Percentiles rank a stretch among this genome's conserved stretches.
phyloP scores from a whole-genome alignment of 306 rosid genomes.

The Acacia melanoxylon region DNA sequence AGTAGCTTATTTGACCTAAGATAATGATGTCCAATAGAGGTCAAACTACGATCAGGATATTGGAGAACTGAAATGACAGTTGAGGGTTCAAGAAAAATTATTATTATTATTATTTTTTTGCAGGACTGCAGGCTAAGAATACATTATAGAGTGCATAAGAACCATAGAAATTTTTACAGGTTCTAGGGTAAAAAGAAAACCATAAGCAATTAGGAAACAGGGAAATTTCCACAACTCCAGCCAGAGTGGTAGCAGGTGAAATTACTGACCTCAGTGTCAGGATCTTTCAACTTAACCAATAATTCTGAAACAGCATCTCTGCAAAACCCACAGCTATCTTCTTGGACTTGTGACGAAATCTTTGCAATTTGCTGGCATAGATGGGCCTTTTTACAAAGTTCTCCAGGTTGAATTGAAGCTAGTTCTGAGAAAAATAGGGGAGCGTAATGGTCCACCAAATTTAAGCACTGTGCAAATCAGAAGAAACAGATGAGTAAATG shows the following conservation, averaged over 20 bases:
- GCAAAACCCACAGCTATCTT: slow-evolving; percentile 69
- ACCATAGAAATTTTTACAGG: neutral
- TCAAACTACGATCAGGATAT: neutral
- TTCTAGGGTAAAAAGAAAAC: neutral
- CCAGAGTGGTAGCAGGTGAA: neutral
- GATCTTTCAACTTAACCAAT: slow-evolving; percentile 70
- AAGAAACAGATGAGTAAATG: slow-evolving; percentile 6
- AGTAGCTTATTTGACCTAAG: slow-evolving; percentile 21
- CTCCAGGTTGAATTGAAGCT: slow-evolving; percentile 50
- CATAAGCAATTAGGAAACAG: slow-evolving; percentile 1
- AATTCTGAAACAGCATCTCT: slow-evolving; percentile 62
- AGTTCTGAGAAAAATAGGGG: slow-evolving; percentile 67
- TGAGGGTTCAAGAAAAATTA: neutral
- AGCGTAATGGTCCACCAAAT: slow-evolving; percentile 69
- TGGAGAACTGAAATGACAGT: neutral
- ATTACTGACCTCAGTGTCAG: slow-evolving; percentile 72
- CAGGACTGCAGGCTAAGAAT: neutral
- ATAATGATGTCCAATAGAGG: neutral
- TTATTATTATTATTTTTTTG: neutral
- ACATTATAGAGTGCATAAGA: neutral
- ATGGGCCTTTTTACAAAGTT: slow-evolving; percentile 51
- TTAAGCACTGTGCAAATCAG: slow-evolving; percentile 55
- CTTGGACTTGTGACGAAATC: slow-evolving; percentile 48
- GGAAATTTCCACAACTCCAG: neutral
- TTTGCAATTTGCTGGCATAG: slow-evolving; percentile 54